Evolutionary conservation across 2,329 filamentous ascomycete species (phyloP).

Genomic region (Exophiala dermatitidis): DNA sequence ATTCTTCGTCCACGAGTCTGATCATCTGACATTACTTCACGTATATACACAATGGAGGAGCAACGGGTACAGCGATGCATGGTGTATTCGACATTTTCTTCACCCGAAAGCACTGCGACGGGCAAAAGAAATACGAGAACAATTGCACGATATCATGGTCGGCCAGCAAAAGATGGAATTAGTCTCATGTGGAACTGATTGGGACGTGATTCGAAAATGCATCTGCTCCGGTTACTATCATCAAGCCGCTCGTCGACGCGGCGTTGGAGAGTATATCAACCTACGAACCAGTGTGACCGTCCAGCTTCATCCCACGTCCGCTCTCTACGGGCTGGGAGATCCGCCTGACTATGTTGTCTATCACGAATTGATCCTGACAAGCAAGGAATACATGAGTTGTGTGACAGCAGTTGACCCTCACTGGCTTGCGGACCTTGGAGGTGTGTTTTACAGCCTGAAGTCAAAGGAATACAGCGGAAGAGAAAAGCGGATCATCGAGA

Average conservation of each 20-base stretch:
- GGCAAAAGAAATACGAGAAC: constrained; percentile 89
- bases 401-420: constrained; percentile 94
- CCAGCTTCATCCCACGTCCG: constrained; percentile 87
- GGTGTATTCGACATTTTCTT: constrained; percentile 89
- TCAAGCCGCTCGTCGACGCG: constrained; percentile 91
- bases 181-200: constrained; percentile 86
- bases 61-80: constrained; percentile 81
- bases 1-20: constrained; percentile 96
- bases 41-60: constrained; percentile 93
- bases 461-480: constrained; percentile 91
- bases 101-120: constrained; percentile 89
- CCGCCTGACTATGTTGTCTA: constrained; percentile 96
- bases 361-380: constrained; percentile 90
- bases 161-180: constrained; percentile 78
- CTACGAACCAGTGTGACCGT: constrained; percentile 89
- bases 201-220: constrained; percentile 90
- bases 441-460: constrained; percentile 94
- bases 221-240: constrained; percentile 98
- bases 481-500: constrained; percentile 79
- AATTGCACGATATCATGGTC: constrained; percentile 88
- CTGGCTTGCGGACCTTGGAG: constrained; percentile 93
- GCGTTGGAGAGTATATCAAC: constrained; percentile 95
- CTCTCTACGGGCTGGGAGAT: constrained; percentile 86
- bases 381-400: constrained; percentile 94
- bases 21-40: constrained; percentile 90